Evolutionary conservation across 139 green algal species (phyloP).

Genomic region (Volvox africanus): DNA sequence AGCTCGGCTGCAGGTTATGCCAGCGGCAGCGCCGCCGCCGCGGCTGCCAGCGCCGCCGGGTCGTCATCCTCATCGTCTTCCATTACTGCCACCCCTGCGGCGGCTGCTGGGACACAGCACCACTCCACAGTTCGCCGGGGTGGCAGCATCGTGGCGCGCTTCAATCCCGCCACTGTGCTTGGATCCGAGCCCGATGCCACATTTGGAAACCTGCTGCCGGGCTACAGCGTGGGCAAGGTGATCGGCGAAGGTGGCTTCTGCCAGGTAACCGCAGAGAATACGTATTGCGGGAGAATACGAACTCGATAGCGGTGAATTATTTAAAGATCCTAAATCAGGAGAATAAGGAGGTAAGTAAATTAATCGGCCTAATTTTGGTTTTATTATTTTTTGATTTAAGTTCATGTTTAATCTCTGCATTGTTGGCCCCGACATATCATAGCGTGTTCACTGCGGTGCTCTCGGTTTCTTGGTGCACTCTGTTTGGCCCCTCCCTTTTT

Average conservation of each 20-base stretch:
- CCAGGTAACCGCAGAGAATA: no score
- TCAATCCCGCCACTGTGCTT: constrained; percentile 25
- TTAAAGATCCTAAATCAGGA: no score
- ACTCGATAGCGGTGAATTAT: no score
- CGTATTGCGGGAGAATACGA: no score
- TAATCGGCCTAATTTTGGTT: no score
- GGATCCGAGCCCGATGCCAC: constrained; percentile 16
- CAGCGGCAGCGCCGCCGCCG: neutral
- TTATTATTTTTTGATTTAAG: no score
- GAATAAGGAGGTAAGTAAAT: no score
- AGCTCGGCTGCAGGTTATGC: neutral
- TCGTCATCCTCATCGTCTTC: neutral
- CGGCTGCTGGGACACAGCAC: neutral
- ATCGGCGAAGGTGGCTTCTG: constrained; percentile 93
- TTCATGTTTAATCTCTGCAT: no score
- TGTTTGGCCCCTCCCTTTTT: neutral
- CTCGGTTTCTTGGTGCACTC: neutral
- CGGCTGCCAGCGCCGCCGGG: neutral
- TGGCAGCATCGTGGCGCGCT: constrained; percentile 3
- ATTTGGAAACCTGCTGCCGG: constrained; percentile 59
- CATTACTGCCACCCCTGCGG: neutral
- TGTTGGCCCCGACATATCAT: no score
- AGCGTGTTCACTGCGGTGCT: no score
- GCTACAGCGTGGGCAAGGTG: constrained; percentile 83
- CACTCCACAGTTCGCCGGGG: neutral